Conservation (phyloP, 352 stramenopile species). For the Globisporangium sylvaticum region DNA sequence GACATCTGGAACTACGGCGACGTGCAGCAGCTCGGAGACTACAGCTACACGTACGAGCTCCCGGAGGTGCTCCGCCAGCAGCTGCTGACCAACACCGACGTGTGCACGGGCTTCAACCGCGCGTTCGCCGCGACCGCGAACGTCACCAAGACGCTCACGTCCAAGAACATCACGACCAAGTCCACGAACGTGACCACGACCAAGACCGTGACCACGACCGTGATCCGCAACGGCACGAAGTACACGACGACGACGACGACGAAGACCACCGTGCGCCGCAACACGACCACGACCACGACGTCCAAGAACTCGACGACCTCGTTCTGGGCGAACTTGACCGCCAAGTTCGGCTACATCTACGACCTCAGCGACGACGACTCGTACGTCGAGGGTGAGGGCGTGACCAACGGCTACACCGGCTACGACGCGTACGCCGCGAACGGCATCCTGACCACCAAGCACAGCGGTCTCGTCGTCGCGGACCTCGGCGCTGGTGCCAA, state of each 20-base stretch:
- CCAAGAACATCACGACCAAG: slow-evolving; percentile 36
- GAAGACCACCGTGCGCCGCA: slow-evolving; percentile 30
- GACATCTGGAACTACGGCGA: slow-evolving; percentile 62
- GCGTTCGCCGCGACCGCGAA: slow-evolving; percentile 34
- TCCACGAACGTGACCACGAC: slow-evolving; percentile 43
- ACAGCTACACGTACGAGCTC: slow-evolving; percentile 72
- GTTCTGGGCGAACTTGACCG: slow-evolving; percentile 31
- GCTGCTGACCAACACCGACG: slow-evolving; percentile 58
- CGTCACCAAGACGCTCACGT: slow-evolving; percentile 31
- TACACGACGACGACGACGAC: slow-evolving; percentile 51
- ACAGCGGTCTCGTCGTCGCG: slow-evolving; percentile 42
- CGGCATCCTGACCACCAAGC: slow-evolving; percentile 46
- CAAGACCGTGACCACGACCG: slow-evolving; percentile 37
- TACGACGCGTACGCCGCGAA: slow-evolving; percentile 34
- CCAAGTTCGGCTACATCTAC: slow-evolving; percentile 39
- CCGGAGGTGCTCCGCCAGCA: slow-evolving; percentile 54
- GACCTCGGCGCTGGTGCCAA: slow-evolving; percentile 24
- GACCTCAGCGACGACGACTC: slow-evolving; percentile 35
- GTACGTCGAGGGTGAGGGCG: slow-evolving; percentile 31
- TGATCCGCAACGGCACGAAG: slow-evolving; percentile 48
- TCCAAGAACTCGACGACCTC: slow-evolving; percentile 24
- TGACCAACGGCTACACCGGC: slow-evolving; percentile 48
- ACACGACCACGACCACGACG: slow-evolving; percentile 28
- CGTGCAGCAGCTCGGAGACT: slow-evolving; percentile 58
- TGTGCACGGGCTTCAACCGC: slow-evolving; percentile 54